These are phyloP conservation scores for Rhododendron simsii DNA, from an alignment of 148 eudicot genomes.

Conservation along the genomic window DNA sequence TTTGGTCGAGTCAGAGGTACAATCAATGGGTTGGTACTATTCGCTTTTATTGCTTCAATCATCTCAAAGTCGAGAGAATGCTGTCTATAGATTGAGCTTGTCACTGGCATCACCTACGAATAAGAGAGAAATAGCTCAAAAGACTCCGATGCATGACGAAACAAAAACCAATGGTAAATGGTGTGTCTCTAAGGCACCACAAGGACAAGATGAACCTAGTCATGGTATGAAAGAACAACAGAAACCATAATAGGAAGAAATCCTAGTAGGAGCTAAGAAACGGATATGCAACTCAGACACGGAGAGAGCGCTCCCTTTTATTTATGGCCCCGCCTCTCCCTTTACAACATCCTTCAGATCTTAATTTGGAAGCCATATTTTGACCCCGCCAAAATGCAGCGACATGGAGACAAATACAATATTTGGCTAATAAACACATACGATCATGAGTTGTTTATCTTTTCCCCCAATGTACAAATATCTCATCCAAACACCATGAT, in stretches of 20 bases:
- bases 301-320: background rate
- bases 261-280: background rate
- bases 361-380: background rate
- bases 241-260: background rate
- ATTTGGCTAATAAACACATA: background rate
- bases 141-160: background rate
- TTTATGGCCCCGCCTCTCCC: background rate
- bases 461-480: background rate
- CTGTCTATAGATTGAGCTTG: background rate
- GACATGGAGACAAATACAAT: background rate
- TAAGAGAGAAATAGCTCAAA: background rate
- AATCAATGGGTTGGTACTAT: background rate
- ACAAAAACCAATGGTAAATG: background rate
- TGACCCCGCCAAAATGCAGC: background rate
- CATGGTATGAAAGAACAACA: background rate
- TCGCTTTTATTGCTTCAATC: background rate
- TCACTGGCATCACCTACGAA: background rate
- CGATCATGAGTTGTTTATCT: background rate
- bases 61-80: background rate
- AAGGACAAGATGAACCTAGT: background rate
- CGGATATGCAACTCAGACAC: background rate
- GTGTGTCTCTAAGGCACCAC: background rate
- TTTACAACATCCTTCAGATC: background rate
- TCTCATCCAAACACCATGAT: background rate
- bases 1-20: background rate